phyloP scores from a whole-genome alignment of 2,329 filamentous ascomycete species.

The Fusarium gaditjirri region DNA sequence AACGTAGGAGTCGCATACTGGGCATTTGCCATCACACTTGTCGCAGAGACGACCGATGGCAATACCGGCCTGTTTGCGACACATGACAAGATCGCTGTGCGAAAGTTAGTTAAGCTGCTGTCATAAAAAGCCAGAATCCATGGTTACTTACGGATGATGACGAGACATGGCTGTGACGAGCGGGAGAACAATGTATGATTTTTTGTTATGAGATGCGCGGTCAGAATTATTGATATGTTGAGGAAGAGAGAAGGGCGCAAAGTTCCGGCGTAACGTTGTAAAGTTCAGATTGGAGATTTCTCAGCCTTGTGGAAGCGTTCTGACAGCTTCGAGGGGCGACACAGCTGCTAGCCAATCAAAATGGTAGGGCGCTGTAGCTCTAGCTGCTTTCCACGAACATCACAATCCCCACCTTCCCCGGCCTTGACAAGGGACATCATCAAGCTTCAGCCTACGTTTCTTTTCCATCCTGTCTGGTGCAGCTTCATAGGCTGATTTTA shows the following conservation, averaged over 20 bases:
- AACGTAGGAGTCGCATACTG: slow-evolving; percentile 98
- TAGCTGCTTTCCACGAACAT: slow-evolving; percentile 22
- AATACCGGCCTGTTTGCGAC: slow-evolving; percentile 97
- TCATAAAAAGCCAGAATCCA: neutral
- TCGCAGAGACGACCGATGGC: slow-evolving; percentile 98
- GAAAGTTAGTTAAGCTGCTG: slow-evolving; percentile 41
- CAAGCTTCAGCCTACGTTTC: neutral
- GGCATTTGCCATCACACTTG: slow-evolving; percentile 99
- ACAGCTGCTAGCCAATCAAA: slow-evolving; percentile 37
- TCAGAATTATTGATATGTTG: slow-evolving; percentile 7
- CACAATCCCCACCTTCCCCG: slow-evolving; percentile 43
- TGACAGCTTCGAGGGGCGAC: slow-evolving; percentile 35
- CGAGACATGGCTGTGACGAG: slow-evolving; percentile 76
- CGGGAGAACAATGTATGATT: neutral
- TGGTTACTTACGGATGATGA: slow-evolving; percentile 81
- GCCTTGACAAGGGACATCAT: slow-evolving; percentile 42
- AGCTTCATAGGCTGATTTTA: neutral
- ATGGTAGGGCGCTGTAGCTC: slow-evolving; percentile 28
- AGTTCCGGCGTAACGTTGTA: slow-evolving; percentile 21
- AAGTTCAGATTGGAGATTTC: slow-evolving; percentile 49
- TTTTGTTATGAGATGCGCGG: neutral
- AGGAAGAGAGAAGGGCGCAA: slow-evolving; percentile 3
- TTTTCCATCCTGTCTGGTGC: neutral
- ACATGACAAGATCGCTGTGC: slow-evolving; percentile 93
- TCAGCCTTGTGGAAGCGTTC: slow-evolving; percentile 57